A percentile compares a stretch with the other conserved stretches of the same genome.
Evolutionary conservation across 192 early-diverging fungal species (phyloP).

Genomic region (Backusella psychrophila): DNA sequence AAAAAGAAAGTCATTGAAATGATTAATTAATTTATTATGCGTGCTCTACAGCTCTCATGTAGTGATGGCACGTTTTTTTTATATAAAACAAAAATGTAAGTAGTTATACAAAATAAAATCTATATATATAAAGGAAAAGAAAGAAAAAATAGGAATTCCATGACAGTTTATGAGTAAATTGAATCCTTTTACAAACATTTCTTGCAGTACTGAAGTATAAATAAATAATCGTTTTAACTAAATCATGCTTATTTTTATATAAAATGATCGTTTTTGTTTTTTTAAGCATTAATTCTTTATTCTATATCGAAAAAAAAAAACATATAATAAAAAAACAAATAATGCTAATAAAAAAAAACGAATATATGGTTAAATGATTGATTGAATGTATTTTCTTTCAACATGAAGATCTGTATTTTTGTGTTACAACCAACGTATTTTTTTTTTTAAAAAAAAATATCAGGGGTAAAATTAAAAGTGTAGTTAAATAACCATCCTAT

Average conservation of each 20-base stretch:
- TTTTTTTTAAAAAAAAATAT: neutral
- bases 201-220: neutral
- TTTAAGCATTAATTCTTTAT: neutral
- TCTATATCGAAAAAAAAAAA: neutral
- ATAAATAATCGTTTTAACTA: neutral
- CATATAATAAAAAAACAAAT: neutral
- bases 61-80: neutral
- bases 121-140: neutral
- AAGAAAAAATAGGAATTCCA: neutral
- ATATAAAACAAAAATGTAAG: neutral
- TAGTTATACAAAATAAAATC: neutral
- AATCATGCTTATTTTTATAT: neutral
- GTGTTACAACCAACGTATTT: neutral
- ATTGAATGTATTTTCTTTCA: neutral
- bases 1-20: neutral
- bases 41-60: neutral
- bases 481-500: neutral
- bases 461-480: constrained; percentile 4
- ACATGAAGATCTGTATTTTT: constrained; percentile 3
- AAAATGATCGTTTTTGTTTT: neutral
- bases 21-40: neutral
- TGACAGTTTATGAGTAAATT: neutral
- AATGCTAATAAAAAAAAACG: neutral
- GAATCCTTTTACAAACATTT: neutral
- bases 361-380: neutral